A percentile compares a stretch with the other conserved stretches of the same genome.
These are phyloP conservation scores for Trichoderma reesei DNA, from an alignment of 495 filamentous ascomycete genomes.

Conservation along the genomic window DNA sequence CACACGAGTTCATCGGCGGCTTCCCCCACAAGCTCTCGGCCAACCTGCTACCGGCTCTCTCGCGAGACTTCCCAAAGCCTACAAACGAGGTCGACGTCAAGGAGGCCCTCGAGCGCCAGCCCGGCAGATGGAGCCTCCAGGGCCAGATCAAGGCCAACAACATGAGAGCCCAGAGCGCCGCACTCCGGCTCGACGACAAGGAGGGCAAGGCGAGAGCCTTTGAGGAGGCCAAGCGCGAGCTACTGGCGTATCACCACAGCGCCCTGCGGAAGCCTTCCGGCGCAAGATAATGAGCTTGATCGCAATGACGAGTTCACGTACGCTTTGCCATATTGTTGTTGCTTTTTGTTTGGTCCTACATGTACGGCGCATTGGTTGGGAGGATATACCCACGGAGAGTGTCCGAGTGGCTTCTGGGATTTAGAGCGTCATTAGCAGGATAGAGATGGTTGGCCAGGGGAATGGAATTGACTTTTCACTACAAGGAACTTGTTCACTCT, in stretches of 20 bases:
- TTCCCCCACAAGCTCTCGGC: not conserved
- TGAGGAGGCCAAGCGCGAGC: constrained; percentile 28
- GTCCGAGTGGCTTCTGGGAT: not conserved
- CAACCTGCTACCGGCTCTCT: constrained; percentile 21
- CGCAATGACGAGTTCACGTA: not conserved
- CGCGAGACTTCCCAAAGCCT: constrained; percentile 27
- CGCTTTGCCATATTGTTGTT: not conserved
- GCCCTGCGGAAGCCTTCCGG: not conserved
- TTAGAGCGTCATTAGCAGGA: not conserved
- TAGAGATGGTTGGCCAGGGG: not conserved
- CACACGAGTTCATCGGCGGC: not conserved
- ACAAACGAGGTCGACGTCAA: constrained; percentile 26
- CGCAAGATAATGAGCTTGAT: not conserved
- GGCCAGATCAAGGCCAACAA: constrained; percentile 24
- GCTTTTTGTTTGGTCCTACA: not conserved
- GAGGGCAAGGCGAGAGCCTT: constrained; percentile 24
- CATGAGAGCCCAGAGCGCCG: not conserved
- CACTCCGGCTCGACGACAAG: constrained; percentile 15
- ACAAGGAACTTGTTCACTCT: not conserved
- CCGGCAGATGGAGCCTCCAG: constrained; percentile 27
- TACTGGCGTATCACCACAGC: constrained; percentile 16
- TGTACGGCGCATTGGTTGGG: not conserved
- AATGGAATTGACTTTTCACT: not conserved
- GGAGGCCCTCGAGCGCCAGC: constrained; percentile 29
- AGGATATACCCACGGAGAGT: not conserved